Conservation (phyloP, 768 basidiomycete genomes). For the Trametes gibbosa region DNA sequence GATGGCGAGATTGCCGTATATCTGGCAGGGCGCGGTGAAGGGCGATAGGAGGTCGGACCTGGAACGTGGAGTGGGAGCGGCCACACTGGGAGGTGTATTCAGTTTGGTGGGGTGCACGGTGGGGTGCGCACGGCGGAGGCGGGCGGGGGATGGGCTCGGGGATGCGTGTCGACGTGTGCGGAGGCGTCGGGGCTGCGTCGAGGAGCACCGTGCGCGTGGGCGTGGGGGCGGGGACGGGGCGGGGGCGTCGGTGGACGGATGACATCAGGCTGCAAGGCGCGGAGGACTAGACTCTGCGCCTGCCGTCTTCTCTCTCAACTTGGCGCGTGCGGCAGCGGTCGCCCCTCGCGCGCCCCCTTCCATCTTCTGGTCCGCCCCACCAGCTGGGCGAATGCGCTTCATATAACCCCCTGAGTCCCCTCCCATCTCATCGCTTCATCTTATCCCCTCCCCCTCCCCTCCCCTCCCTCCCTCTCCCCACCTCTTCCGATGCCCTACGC, state of each 20-base stretch:
- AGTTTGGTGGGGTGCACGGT: not conserved
- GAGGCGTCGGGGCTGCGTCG: too few relatives aligned
- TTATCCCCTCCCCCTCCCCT: not conserved
- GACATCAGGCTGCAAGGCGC: slow-evolving; percentile 3
- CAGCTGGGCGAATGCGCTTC: not conserved
- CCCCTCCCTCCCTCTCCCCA: not conserved
- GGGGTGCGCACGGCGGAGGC: not conserved
- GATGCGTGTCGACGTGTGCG: not conserved
- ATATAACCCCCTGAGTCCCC: not conserved
- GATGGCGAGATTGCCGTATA: slow-evolving; percentile 16
- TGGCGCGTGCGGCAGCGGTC: not conserved
- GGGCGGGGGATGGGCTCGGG: not conserved
- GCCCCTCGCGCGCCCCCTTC: not conserved
- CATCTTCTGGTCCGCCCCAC: not conserved
- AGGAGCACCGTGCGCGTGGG: too few relatives aligned
- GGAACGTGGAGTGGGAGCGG: slow-evolving; percentile 17
- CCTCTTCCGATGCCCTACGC: slow-evolving; percentile 27
- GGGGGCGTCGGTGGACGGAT: not conserved
- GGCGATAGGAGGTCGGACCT: slow-evolving; percentile 20
- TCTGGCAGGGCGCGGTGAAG: slow-evolving; percentile 6
- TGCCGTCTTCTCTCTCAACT: not conserved
- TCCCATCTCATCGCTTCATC: not conserved
- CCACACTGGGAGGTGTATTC: slow-evolving; percentile 4
- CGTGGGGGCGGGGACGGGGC: not conserved
- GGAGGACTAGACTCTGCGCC: not conserved